Base-by-base conservation (phyloP, 805 yeast genomes). In the Cephaloascus fragrans region DNA sequence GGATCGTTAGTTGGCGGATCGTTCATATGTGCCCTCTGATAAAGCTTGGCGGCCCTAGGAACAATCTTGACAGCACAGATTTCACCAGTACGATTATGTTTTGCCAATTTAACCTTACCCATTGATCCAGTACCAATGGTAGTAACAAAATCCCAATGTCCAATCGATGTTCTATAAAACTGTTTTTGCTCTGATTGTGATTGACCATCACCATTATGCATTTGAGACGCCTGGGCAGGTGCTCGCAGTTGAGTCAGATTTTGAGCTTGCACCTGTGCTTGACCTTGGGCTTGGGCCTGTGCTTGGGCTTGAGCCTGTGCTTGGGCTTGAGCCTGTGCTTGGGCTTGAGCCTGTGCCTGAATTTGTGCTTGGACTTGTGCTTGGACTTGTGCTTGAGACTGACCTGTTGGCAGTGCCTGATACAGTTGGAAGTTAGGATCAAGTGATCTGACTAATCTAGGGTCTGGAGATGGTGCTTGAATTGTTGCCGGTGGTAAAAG, bases 121-220 rank as follows among this genome's bases (percentile, higher is more conserved):
- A 93, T 93, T 0, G 96, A 87, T 3, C 99, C 98, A 2, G 97
- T 96, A 34, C 99, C 99, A 35, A 93, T 84, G 2, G 96, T 88
- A 59, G 87, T 87, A 41, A 85, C 72, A 50, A 90, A 89, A 49
- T 86, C 95, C 98, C 98, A 90, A 47, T 93, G 96, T 12, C 97
- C 98, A 39, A 90, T 82, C 3, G 95, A 73, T 42, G 82, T 83
- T 46, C 97, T 76, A 56, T 88, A 90, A 49, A 84, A 83, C 48
- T 73, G 78, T 45, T 67, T 68, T 12, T 23, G 28, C 12, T 23
- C 28, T 8, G 28, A 8, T 23, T 23, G 28, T 10, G 45, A 47
- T n/a, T n/a, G n/a, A n/a, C n/a, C n/a, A n/a, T n/a, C n/a, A n/a
- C n/a, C n/a, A n/a, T n/a, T n/a, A n/a, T n/a, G n/a, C n/a, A n/a